phyloP scores from a whole-genome alignment of 805 yeast species.

The Candida oleophila region DNA sequence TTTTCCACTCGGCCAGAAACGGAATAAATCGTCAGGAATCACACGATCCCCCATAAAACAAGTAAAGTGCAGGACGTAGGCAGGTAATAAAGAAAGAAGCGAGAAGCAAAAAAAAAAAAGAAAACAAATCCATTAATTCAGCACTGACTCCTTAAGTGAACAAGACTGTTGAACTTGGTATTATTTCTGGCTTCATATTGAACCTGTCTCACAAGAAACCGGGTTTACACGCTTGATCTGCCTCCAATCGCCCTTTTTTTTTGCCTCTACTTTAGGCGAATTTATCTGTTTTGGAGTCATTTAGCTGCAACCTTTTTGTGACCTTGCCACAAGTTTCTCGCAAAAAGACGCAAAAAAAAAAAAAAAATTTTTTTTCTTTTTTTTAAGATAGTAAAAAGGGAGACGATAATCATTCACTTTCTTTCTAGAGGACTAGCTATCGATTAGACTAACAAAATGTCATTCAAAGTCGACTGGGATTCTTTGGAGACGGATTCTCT shows the following conservation, averaged over 20 bases:
- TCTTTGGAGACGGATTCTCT: conserved; percentile 65
- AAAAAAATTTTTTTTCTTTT: too few species aligned
- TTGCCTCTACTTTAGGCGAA: neutral
- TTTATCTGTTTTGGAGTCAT: neutral
- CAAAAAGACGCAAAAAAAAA: neutral
- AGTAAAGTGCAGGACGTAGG: neutral
- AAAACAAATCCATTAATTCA: neutral
- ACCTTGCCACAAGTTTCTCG: neutral
- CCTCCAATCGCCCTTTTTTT: too few species aligned
- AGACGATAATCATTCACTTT: neutral
- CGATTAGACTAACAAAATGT: conserved; percentile 44
- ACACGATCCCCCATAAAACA: conserved; percentile 1
- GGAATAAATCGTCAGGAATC: conserved; percentile 1
- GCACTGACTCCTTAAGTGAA: neutral
- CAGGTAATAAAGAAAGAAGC: neutral
- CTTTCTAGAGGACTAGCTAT: neutral
- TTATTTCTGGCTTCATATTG: too few species aligned
- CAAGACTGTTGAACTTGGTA: too few species aligned
- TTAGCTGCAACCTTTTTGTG: neutral
- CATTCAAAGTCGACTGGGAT: conserved; percentile 78
- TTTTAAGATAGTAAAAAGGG: neutral
- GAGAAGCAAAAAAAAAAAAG: conserved; percentile 1
- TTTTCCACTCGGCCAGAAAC: neutral
- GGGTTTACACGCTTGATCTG: too few species aligned
- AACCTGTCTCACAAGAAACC: too few species aligned